Evolutionary conservation across 73 alveolate species (phyloP), one percentile per base, ranked within the genome.

Genomic region (Paramecium primaurelia): DNA sequence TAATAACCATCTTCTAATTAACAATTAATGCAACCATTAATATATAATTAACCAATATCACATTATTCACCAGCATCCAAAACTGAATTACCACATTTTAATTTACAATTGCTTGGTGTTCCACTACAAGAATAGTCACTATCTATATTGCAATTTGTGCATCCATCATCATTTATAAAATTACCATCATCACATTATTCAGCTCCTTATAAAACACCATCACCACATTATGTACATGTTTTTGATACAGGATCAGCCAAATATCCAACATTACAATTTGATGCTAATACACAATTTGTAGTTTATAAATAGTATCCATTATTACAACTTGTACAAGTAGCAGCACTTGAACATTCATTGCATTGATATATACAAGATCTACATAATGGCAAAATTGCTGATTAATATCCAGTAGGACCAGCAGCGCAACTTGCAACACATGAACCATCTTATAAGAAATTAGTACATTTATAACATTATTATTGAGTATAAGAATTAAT

Each of bases 161-260:
- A 92, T 28, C 96, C 96, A 87, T 92, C 96, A 9, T 45, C 87
- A 92, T 92, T 92, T 8, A 87, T 44, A 18, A 58, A 38, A 92
- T 92, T 92, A 25, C 96, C 93, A 87, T 92, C 96, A 92, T 92
- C 96, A 58, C 96, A 92, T 59, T 36, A 26, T 71, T 92, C 96
- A 28, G 92, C 94, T 59, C 92, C 71, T 36, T 92, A 37, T 37
- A 58, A 14, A 20, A 47, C 86, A 22, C 92, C 92, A 88, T 92
- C 87, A 11, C 96, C 94, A 86, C 96, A 92, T 80, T 38, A 36
- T 2, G 58, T 75, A 20, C 88, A 75, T 75, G 2, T 36, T 38
- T 75, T 75, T 16, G 88, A 36, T 22, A 75, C 47, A 36, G 88
- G 88, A 75, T 75, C 47, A 6, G 88, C 88, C 22, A 75, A 75